Evolutionary conservation across 768 basidiomycete genomes (phyloP), one percentile per base, ranked within the genome.

Genomic region (Nidula microcarpa): DNA sequence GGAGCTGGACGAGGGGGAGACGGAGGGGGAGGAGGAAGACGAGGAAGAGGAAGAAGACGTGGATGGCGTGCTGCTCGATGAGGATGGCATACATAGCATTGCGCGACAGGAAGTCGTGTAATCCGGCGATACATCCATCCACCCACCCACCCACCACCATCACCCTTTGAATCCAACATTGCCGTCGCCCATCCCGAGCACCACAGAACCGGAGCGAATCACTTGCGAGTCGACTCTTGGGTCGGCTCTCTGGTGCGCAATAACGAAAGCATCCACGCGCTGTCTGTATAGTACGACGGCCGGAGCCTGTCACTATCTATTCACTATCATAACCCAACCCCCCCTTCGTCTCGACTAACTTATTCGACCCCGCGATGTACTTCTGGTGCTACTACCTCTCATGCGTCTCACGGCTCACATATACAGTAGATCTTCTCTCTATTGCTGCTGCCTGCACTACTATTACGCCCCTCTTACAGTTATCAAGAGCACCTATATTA

Each of bases 1-100:
- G 9, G 44, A 45, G 8, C 8, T 11, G 9, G 17, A 45, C 18
- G 8, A 7, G 9, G 10, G 18, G 44, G 44, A 8, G 16, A 52
- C 47, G 43, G 59, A 52, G 2, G 61, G 57, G 7, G 44, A 45
- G 18, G 17, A 11, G 9, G 44, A 45, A 18, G 9, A 52, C 4
- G 57, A 58, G 30, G 61, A 59, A 2, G 64, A 64, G n/a, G 58
- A 57, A 13, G 61, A 56, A 8, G 57, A 58, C n/a, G 57, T 54
- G 32, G 61, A 55, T 33, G 65, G 64, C n/a, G 64, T 61, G 52
- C 43, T 68, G 34, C 58, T 68, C 8, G 65, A 68, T 44, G 52
- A 63, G 45, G 67, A 67, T 13, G 63, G 63, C 30, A 68, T 68
- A 44, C 62, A 60, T 37, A 64, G 61, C 30, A 64, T 68, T 45